These are phyloP conservation scores for Ustilago tritici DNA, from an alignment of 1,284 basidiomycete species.

Conservation along the genomic window DNA sequence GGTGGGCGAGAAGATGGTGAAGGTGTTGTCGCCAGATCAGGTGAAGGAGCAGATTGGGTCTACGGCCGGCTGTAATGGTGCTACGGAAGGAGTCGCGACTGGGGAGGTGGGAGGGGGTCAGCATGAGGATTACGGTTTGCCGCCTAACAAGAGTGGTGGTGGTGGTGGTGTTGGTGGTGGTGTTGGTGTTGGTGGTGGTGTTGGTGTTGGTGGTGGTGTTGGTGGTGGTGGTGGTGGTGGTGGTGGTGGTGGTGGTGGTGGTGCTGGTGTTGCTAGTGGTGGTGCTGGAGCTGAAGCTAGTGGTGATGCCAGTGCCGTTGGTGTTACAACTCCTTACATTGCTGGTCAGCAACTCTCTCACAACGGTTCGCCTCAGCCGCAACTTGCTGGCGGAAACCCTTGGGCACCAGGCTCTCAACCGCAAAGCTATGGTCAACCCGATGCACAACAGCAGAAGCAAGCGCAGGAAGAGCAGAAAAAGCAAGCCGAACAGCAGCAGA, in stretches of 20 bases:
- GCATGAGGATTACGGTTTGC: constrained; percentile 16
- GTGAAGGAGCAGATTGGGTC: constrained; percentile 8
- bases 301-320: constrained; percentile 1
- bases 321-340: not conserved
- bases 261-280: not conserved
- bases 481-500: constrained; percentile 72
- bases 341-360: not conserved
- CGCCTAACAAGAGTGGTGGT: not conserved
- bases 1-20: constrained; percentile 12
- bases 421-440: not conserved
- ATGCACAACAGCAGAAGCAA: not conserved
- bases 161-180: not conserved
- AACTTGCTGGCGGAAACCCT: not conserved
- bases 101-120: not conserved
- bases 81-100: not conserved
- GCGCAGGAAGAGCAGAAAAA: not conserved
- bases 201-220: not conserved
- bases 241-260: not conserved
- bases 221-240: not conserved
- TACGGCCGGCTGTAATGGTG: constrained; percentile 2
- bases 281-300: not conserved
- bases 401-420: not conserved
- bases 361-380: not conserved
- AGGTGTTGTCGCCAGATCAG: constrained; percentile 23
- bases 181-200: not conserved